Evolutionary conservation across 352 stramenopile genomes (phyloP).

Genomic region (Phytophthora pini): DNA sequence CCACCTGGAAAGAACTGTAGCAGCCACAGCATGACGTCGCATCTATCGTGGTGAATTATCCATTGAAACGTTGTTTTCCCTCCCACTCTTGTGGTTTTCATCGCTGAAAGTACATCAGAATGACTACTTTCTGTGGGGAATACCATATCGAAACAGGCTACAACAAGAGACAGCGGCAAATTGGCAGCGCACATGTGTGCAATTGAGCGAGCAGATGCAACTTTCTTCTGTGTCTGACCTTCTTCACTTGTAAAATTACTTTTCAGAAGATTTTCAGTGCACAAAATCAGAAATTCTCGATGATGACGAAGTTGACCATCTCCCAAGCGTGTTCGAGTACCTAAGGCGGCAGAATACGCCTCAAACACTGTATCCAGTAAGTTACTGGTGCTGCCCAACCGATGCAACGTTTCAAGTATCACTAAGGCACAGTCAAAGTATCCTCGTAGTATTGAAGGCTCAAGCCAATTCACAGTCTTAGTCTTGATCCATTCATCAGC

Average conservation of each 20-base stretch:
- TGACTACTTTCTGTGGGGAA: background rate
- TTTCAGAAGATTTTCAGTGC: slow-evolving; percentile 30
- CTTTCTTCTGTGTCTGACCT: background rate
- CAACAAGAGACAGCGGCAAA: slow-evolving; percentile 25
- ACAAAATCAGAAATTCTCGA: slow-evolving; percentile 28
- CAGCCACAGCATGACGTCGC: slow-evolving; percentile 30
- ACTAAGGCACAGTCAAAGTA: slow-evolving; percentile 40
- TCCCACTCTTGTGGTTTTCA: slow-evolving; percentile 26
- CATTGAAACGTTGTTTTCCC: slow-evolving; percentile 40
- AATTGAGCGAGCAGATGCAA: slow-evolving; percentile 20
- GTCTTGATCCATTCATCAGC: background rate
- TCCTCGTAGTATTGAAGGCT: slow-evolving; percentile 15
- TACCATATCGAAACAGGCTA: slow-evolving; percentile 7
- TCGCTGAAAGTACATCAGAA: background rate
- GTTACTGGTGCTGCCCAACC: background rate
- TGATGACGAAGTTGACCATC: slow-evolving; percentile 4
- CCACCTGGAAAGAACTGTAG: slow-evolving; percentile 12
- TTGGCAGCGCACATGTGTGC: slow-evolving; percentile 39
- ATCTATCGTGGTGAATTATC: slow-evolving; percentile 28
- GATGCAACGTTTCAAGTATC: slow-evolving; percentile 25
- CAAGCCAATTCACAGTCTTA: slow-evolving; percentile 27
- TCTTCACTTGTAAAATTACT: background rate
- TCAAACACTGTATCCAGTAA: slow-evolving; percentile 38
- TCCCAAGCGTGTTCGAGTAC: slow-evolving; percentile 1
- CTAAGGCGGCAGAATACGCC: slow-evolving; percentile 11